Percentiles rank a stretch among this genome's conserved stretches.
These are phyloP conservation scores for Acanthamoeba divionensis DNA, from an alignment of 208 protist species.

Conservation along the genomic window DNA sequence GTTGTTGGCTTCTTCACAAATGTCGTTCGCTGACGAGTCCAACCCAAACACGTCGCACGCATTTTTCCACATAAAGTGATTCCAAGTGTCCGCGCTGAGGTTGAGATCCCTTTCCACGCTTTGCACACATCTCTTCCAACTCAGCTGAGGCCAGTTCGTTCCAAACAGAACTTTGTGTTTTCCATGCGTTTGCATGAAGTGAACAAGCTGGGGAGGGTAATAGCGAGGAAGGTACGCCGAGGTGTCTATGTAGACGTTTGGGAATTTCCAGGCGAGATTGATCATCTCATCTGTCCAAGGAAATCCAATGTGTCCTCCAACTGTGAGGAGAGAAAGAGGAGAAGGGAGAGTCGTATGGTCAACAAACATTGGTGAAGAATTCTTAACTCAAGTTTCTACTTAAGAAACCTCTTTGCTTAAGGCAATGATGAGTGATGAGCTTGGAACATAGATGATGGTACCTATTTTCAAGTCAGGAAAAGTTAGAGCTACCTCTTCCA, in stretches of 20 bases:
- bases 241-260: constrained; percentile 62
- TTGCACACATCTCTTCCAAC: constrained; percentile 15
- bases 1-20: too few relatives aligned
- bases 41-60: constrained; percentile 8
- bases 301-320: constrained; percentile 57
- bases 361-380: too few relatives aligned
- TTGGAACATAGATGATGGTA: too few relatives aligned
- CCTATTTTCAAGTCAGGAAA: constrained; percentile 62
- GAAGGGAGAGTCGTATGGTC: too few relatives aligned
- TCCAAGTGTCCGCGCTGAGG: neutral
- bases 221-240: constrained; percentile 43
- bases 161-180: constrained; percentile 39
- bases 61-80: constrained; percentile 50
- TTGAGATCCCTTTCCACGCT: constrained; percentile 8
- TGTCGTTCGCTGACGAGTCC: neutral
- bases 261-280: constrained; percentile 49
- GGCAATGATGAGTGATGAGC: too few relatives aligned
- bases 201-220: constrained; percentile 11
- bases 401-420: too few relatives aligned
- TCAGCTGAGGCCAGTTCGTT: constrained; percentile 43
- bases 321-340: too few relatives aligned
- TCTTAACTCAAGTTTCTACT: too few relatives aligned
- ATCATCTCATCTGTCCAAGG: constrained; percentile 66
- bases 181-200: constrained; percentile 35
- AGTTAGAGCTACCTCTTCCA: constrained; percentile 53